Evolutionary conservation across 2,329 filamentous ascomycete genomes (phyloP).

Genomic region (Cytospora chrysosperma): DNA sequence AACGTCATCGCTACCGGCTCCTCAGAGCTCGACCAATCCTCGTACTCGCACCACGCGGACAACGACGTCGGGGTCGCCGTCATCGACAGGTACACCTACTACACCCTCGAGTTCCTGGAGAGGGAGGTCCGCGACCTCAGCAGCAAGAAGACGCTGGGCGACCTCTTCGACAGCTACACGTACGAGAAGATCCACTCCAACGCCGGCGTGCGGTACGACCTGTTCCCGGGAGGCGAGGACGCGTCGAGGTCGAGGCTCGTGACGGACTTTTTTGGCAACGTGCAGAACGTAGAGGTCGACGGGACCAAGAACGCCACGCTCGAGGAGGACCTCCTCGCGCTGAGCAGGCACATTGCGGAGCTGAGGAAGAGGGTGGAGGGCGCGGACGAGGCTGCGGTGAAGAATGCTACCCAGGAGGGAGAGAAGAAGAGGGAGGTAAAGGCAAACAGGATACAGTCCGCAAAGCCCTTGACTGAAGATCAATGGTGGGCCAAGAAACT

Average conservation of each 20-base stretch:
- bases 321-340: constrained; percentile 73
- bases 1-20: constrained; percentile 99
- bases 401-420: constrained; percentile 27
- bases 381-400: constrained; percentile 35
- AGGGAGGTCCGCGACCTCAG: constrained; percentile 81
- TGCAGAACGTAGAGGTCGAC: constrained; percentile 95
- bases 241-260: constrained; percentile 77
- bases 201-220: constrained; percentile 88
- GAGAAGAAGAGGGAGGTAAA: constrained; percentile 24
- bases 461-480: constrained; percentile 63
- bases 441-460: constrained; percentile 44
- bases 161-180: constrained; percentile 95
- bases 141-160: constrained; percentile 85
- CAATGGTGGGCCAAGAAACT: constrained; percentile 68
- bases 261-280: constrained; percentile 97
- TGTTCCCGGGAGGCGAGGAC: constrained; percentile 83
- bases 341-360: constrained; percentile 65
- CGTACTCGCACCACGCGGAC: constrained; percentile 96
- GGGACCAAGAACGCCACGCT: constrained; percentile 55
- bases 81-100: constrained; percentile 98
- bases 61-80: constrained; percentile 97
- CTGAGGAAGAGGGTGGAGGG: constrained; percentile 50
- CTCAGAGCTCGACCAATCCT: constrained; percentile 91
- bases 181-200: constrained; percentile 91
- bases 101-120: constrained; percentile 96